phyloP scores from a whole-genome alignment of 2,329 filamentous ascomycete species.

The Xylaria sp. region DNA sequence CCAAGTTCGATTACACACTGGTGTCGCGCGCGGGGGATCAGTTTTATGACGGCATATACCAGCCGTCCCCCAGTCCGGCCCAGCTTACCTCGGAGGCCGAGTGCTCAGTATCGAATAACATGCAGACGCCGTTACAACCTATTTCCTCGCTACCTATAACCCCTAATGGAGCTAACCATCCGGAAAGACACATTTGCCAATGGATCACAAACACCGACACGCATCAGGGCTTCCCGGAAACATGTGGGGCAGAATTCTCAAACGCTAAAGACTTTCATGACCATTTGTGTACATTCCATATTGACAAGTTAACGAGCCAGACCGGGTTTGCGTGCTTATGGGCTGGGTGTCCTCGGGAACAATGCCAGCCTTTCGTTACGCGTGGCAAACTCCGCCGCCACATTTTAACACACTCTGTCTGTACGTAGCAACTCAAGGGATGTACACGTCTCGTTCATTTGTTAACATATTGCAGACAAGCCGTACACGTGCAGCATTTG shows the following conservation, averaged over 20 bases:
- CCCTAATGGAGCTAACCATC: background rate
- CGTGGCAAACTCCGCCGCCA: slow-evolving; percentile 43
- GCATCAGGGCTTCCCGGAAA: slow-evolving; percentile 9
- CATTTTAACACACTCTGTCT: slow-evolving; percentile 42
- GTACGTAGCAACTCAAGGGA: slow-evolving; percentile 23
- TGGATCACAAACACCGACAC: slow-evolving; percentile 32
- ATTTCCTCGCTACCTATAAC: background rate
- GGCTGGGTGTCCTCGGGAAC: slow-evolving; percentile 38
- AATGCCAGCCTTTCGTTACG: slow-evolving; percentile 38
- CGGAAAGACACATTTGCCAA: slow-evolving; percentile 30
- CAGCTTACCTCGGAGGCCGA: slow-evolving; percentile 5
- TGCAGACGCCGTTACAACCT: background rate
- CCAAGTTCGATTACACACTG: slow-evolving; percentile 22
- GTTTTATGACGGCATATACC: slow-evolving; percentile 11
- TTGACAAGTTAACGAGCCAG: slow-evolving; percentile 34
- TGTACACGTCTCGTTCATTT: background rate
- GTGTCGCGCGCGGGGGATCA: slow-evolving; percentile 22
- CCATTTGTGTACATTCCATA: slow-evolving; percentile 38
- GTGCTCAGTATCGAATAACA: background rate
- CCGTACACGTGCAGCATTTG: slow-evolving; percentile 63
- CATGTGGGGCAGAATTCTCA: slow-evolving; percentile 36
- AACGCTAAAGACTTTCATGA: slow-evolving; percentile 34
- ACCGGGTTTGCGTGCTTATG: slow-evolving; percentile 41
- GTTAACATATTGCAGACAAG: slow-evolving; percentile 54
- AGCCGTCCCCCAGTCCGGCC: slow-evolving; percentile 17